Conservation (phyloP, 1,139 yeast genomes). For the Magnusiomyces paraingens region DNA sequence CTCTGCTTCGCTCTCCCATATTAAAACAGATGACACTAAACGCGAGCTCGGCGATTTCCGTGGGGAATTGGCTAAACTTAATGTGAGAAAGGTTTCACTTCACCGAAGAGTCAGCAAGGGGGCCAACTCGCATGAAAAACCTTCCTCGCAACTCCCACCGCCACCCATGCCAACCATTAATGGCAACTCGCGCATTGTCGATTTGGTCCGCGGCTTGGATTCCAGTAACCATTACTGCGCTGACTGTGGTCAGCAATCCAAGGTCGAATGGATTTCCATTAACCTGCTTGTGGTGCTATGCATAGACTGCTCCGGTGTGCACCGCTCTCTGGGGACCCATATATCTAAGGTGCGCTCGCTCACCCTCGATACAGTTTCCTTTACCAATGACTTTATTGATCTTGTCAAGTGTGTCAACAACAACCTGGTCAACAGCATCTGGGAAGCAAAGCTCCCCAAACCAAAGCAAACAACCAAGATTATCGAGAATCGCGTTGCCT, state of each 20-base stretch:
- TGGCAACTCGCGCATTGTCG: slow-evolving; percentile 11
- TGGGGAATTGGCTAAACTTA: slow-evolving; percentile 12
- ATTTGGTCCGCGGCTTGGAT: slow-evolving; percentile 30
- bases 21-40: not conserved
- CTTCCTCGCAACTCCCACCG: not conserved
- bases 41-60: slow-evolving; percentile 8
- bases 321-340: slow-evolving; percentile 68
- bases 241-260: slow-evolving; percentile 61
- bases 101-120: slow-evolving; percentile 11
- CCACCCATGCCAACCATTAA: not conserved
- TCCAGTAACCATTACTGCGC: slow-evolving; percentile 63
- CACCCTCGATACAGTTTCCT: slow-evolving; percentile 61
- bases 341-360: slow-evolving; percentile 73
- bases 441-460: slow-evolving; percentile 44
- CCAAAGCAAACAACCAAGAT: slow-evolving; percentile 36
- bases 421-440: slow-evolving; percentile 51
- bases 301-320: slow-evolving; percentile 72
- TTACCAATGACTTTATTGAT: slow-evolving; percentile 59
- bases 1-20: not conserved
- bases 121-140: not conserved
- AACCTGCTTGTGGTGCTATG: slow-evolving; percentile 70
- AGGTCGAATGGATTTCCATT: slow-evolving; percentile 84
- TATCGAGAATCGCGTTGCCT: slow-evolving; percentile 32
- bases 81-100: slow-evolving; percentile 11
- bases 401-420: slow-evolving; percentile 59